Base-by-base conservation (phyloP, 2,329 filamentous ascomycete species). In the Neonectria punicea region DNA sequence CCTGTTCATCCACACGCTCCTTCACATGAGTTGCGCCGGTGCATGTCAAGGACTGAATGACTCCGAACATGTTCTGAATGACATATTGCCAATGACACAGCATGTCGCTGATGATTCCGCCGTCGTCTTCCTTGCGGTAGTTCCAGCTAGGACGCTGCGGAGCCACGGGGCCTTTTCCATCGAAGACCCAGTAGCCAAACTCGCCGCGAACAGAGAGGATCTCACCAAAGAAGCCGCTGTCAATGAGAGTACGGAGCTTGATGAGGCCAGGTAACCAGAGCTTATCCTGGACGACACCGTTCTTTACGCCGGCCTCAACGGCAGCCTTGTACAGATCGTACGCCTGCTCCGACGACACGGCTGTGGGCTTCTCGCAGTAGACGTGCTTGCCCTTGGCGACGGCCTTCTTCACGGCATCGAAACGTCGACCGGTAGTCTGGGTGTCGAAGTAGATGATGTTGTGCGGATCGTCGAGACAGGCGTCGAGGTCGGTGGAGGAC, bases 361-460 rank as follows among this genome's bases (percentile, higher is more conserved):
- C 30, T 2, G 16, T 53, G n/a, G 50, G 50, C n/a, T 53, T 53
- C 50, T 53, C 50, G 30, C 50, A 36, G 50, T 36, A 53, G 50
- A 53, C 50, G 30, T 53, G 50, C 50, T 53, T 53, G 50, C 50
- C 30, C 50, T 53, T 53, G 30, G 30, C 50, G 16, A 53, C 36
- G 30, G 50, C 50, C 50, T 53, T 53, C 34, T 53, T 53, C 11
- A 53, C 30, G 34, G 30, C 50, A 10, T 53, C n/a, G 20, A 25
- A 28, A 18, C 30, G n/a, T 9, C 30, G n/a, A 5, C 50, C n/a
- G 1, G 50, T 53, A 11, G 30, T 53, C 50, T 53, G 50, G 10
- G 50, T 30, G 20, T 53, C 50, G 20, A 53, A 53, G 34, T 53
- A 53, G 16, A 53, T 53, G 34, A 16, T 36, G 34, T 53, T 53